These are phyloP conservation scores for Boletus tomentosulus DNA, from an alignment of 768 basidiomycete species.

Conservation along the genomic window DNA sequence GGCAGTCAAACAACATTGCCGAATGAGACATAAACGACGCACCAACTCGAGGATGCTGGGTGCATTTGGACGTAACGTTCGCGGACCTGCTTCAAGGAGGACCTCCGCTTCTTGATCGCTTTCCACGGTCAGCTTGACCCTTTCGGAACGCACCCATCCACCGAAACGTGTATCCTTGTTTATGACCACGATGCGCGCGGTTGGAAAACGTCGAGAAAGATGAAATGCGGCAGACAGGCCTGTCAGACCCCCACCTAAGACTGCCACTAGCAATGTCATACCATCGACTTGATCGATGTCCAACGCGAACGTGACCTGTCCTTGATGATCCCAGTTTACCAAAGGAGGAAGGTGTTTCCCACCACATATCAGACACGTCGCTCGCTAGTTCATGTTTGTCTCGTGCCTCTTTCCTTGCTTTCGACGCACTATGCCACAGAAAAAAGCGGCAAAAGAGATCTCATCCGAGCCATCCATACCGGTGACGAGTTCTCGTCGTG, in stretches of 20 bases:
- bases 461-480: slow-evolving; percentile 11
- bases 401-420: neutral
- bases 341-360: slow-evolving; percentile 12
- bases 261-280: slow-evolving; percentile 39
- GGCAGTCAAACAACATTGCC: slow-evolving; percentile 9
- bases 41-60: slow-evolving; percentile 77
- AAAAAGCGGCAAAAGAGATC: slow-evolving; percentile 13
- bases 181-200: slow-evolving; percentile 56
- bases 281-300: neutral
- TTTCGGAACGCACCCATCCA: slow-evolving; percentile 79
- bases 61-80: slow-evolving; percentile 78
- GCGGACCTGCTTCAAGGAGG: slow-evolving; percentile 80
- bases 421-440: slow-evolving; percentile 17
- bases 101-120: slow-evolving; percentile 36
- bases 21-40: slow-evolving; percentile 14
- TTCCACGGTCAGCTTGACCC: slow-evolving; percentile 39
- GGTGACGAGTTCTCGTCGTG: slow-evolving; percentile 20
- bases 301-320: neutral
- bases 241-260: slow-evolving; percentile 78
- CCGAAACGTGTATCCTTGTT: slow-evolving; percentile 66
- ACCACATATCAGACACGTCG: slow-evolving; percentile 25
- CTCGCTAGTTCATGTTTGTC: neutral
- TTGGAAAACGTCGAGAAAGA: slow-evolving; percentile 62
- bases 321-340: neutral
- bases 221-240: slow-evolving; percentile 82